Evolutionary conservation across 1,139 yeast genomes (phyloP), one percentile per base, ranked within the genome.

Genomic region (Kazachstania sp.): DNA sequence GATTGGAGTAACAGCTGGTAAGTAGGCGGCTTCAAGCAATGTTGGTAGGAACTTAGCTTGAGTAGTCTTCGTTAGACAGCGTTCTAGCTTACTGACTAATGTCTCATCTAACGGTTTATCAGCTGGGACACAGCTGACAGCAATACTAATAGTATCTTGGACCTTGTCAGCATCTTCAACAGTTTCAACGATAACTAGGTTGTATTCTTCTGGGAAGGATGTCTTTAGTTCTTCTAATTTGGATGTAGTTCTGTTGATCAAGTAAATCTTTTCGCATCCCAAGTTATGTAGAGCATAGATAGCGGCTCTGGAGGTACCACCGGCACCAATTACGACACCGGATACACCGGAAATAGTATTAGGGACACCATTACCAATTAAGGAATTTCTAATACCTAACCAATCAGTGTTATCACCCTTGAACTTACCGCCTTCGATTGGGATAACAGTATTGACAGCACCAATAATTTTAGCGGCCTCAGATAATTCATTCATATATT

Each of bases 281-380:
- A 92, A 70, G 53, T 78, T 65, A 59, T 81, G 78, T 58, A 92
- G 73, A 1, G 98, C 97, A 65, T 77, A 90, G 23, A 86, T 79
- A 1, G 97, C 98, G 37, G 98, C 97, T 61, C 97, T 78, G 0
- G 96, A 83, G 35, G 99, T 90, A 43, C 99, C 99, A 40, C 99
- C 99, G 28, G 95, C 96, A 44, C 99, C 99, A 55, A 92, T 72
- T 45, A 92, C 83, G 51, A 92, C 71, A 39, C 88, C 94, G 49
- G 74, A 71, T 18, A 72, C 66, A 7, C 63, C 55, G 58, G 70
- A n/a, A 47, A 56, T 53, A 29, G 43, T 49, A 40, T 69, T 68
- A 32, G 85, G 78, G 32, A 81, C 81, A 11, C 92, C 92, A 49
- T 74, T 73, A 50, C 74, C 67, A 39, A 70, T 63, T 57, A 87